These are phyloP conservation scores for Phytopythium vexans DNA, from an alignment of 352 stramenopile species.

Conservation along the genomic window DNA sequence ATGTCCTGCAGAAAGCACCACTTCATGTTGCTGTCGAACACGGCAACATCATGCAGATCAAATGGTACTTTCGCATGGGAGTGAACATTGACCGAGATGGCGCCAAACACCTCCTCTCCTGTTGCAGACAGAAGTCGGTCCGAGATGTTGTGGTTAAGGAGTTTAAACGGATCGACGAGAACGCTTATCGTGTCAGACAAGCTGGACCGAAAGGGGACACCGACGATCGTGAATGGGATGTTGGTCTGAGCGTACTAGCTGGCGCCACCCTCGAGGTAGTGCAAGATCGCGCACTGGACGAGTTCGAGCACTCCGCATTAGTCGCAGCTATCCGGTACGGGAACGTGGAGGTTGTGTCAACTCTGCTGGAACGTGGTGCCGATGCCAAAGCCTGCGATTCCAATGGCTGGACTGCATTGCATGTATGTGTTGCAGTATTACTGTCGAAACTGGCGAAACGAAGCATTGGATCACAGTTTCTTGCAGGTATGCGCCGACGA, in stretches of 20 bases:
- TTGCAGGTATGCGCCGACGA: constrained; percentile 46
- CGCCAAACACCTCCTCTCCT: constrained; percentile 29
- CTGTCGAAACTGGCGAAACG: background rate
- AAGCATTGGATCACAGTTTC: background rate
- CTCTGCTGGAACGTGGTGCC: constrained; percentile 37
- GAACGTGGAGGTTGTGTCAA: constrained; percentile 26
- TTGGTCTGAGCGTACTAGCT: constrained; percentile 37
- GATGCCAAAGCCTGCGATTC: constrained; percentile 37
- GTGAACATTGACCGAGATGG: constrained; percentile 23
- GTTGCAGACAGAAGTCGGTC: constrained; percentile 17
- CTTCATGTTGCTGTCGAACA: constrained; percentile 47
- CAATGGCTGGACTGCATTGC: constrained; percentile 58
- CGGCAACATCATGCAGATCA: constrained; percentile 34
- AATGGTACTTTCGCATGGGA: constrained; percentile 32
- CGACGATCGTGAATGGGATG: constrained; percentile 7
- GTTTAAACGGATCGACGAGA: constrained; percentile 34
- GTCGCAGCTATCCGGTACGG: constrained; percentile 52
- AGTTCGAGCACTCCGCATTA: constrained; percentile 17
- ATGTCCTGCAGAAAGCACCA: constrained; percentile 35
- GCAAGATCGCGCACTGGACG: background rate
- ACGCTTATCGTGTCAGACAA: background rate
- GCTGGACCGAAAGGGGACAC: background rate
- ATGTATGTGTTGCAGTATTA: constrained; percentile 27
- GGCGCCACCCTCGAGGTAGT: constrained; percentile 28
- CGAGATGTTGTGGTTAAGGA: constrained; percentile 30